Percentiles rank a stretch among this genome's conserved stretches.
Evolutionary conservation across 2,329 filamentous ascomycete genomes (phyloP).

Genomic region (Trichophyton mentagrophytes): DNA sequence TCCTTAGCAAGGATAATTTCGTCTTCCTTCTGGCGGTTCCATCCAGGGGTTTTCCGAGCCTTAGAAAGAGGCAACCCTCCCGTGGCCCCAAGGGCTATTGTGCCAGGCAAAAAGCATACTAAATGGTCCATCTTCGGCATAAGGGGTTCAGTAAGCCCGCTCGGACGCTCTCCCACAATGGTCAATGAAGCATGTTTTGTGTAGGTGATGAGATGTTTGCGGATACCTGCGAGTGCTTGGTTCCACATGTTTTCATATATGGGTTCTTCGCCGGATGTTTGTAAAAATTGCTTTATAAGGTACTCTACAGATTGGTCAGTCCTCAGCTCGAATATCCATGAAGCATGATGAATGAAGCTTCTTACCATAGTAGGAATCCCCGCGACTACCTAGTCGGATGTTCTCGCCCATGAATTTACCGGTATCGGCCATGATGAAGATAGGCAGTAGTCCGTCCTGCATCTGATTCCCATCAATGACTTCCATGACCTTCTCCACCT

Average conservation of each 20-base stretch:
- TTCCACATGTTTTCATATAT: conserved; percentile 91
- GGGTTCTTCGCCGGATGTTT: conserved; percentile 74
- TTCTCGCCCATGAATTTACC: conserved; percentile 73
- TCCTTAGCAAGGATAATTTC: conserved; percentile 81
- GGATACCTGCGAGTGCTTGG: conserved; percentile 68
- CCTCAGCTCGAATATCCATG: not conserved
- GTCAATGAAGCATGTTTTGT: conserved; percentile 68
- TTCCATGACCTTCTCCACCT: conserved; percentile 81
- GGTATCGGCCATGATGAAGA: conserved; percentile 69
- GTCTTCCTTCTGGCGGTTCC: conserved; percentile 68
- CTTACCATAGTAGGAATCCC: conserved; percentile 80
- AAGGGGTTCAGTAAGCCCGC: conserved; percentile 53
- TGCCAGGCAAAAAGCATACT: conserved; percentile 94
- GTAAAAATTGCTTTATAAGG: conserved; percentile 93
- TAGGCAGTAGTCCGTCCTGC: conserved; percentile 75
- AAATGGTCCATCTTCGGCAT: conserved; percentile 95
- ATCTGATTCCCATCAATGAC: conserved; percentile 71
- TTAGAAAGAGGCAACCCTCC: conserved; percentile 62
- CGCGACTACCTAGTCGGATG: conserved; percentile 82
- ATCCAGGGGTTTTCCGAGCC: conserved; percentile 57
- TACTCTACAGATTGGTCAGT: conserved; percentile 49
- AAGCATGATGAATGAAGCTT: not conserved
- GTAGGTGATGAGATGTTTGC: conserved; percentile 86
- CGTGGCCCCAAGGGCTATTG: conserved; percentile 79
- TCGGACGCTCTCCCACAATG: conserved; percentile 75